Percentiles rank a stretch among this genome's conserved stretches.
phyloP scores from a whole-genome alignment of 306 rosid genomes.

The Prunus mira region DNA sequence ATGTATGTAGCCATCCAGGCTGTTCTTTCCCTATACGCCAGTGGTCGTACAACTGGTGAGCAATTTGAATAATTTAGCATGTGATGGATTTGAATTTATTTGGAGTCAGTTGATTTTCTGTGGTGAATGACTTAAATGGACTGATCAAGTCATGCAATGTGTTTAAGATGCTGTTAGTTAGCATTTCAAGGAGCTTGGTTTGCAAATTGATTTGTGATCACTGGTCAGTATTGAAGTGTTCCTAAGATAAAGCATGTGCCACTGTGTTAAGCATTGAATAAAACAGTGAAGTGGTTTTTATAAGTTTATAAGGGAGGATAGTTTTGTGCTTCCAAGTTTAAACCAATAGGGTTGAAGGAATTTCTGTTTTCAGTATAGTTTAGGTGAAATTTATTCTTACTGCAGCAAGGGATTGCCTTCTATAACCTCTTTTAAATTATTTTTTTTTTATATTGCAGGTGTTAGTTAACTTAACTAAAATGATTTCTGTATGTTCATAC shows the following conservation, averaged over 20 bases:
- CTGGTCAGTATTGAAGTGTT: neutral
- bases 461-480: neutral
- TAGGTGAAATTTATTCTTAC: neutral
- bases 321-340: neutral
- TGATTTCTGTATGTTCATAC: neutral
- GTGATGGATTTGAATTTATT: neutral
- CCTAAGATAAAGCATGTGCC: neutral
- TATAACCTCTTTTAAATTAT: neutral
- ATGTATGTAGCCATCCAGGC: conserved; percentile 94
- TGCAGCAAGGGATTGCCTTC: neutral
- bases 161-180: neutral
- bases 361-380: neutral
- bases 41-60: conserved; percentile 95
- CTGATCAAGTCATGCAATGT: neutral
- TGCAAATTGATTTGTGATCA: neutral
- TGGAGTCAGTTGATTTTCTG: neutral
- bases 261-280: neutral
- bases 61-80: conserved; percentile 6
- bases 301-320: neutral
- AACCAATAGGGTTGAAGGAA: neutral
- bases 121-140: neutral
- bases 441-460: neutral
- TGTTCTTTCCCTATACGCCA: conserved; percentile 81
- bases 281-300: neutral
- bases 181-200: neutral